Evolutionary conservation across 768 basidiomycete species (phyloP).

Genomic region (Daedaleopsis sinensis): DNA sequence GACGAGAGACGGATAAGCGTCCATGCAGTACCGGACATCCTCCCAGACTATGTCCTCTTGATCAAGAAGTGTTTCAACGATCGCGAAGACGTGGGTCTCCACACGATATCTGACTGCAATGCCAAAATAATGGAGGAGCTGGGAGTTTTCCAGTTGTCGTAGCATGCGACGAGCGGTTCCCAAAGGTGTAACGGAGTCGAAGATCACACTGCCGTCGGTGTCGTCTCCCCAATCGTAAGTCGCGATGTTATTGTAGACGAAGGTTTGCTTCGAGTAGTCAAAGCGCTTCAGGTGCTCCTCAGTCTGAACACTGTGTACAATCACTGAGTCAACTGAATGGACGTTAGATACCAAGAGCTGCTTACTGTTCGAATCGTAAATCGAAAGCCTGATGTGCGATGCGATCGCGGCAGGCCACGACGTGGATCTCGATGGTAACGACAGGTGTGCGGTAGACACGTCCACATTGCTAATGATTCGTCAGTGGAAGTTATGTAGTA

Average conservation of each 20-base stretch:
- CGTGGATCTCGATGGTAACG: constrained; percentile 61
- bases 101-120: constrained; percentile 53
- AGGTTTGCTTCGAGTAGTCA: constrained; percentile 21
- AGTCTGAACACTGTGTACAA: constrained; percentile 34
- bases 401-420: constrained; percentile 69
- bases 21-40: constrained; percentile 45
- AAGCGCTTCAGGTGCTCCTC: constrained; percentile 32
- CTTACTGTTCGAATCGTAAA: constrained; percentile 68
- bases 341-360: too few species aligned
- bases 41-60: constrained; percentile 33
- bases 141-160: not conserved
- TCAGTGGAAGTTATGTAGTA: not conserved
- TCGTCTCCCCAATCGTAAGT: constrained; percentile 33
- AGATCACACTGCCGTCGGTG: constrained; percentile 37
- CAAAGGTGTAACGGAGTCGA: constrained; percentile 10
- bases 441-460: constrained; percentile 55
- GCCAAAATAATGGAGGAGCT: constrained; percentile 19
- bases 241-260: constrained; percentile 20
- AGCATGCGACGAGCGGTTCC: constrained; percentile 12
- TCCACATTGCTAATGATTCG: constrained; percentile 56
- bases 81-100: constrained; percentile 55
- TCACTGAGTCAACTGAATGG: too few species aligned
- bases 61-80: constrained; percentile 45
- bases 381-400: constrained; percentile 70
- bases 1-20: constrained; percentile 53